Base-by-base conservation (phyloP, 2,329 filamentous ascomycete species). In the Colletotrichum melonis region DNA sequence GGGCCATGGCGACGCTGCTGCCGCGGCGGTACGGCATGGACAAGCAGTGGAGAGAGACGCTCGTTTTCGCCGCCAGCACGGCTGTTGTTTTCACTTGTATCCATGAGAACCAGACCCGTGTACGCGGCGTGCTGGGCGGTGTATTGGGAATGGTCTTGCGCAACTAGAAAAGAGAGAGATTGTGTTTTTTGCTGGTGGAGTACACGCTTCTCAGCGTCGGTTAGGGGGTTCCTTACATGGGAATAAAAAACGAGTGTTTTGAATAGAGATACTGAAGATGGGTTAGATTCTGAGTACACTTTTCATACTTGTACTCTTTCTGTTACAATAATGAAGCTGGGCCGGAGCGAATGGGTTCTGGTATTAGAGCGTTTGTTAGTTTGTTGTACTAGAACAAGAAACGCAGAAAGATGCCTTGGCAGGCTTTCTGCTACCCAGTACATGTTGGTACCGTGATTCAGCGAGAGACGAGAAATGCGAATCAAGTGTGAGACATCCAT, bases 1-100 rank as follows among this genome's bases (percentile, higher is more conserved):
- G 94, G 75, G 95, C 94, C 16, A 85, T 94, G 75, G 93, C 93
- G 9, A 94, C 93, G 0, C 81, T 95, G 74, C 83, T 97, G 19
- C 94, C 95, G 7, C 85, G 94, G 73, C 86, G 89, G 54, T 97
- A 97, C 81, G 79, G 81, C 2, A 77, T 81, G 72, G 84, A 91
- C 78, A 87, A 91, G 81, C 88, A 92, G 84, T 92, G 91, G 90
- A 86, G 89, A 64, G 93, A 95, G 84, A 90, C 87, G 49, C 74
- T 90, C 35, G 88, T 88, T 1, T 95, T 95, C 81, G 90, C 92
- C 0, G 79, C 88, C 57, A 93, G 92, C 78, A 88, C 90, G 11
- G 93, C 92, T 5, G 86, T 94, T 11, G 88, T 95, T n/a, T 88
- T 95, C 73, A 92, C 92, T 0, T 90, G 89, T 77, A 88, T 91